Base-by-base conservation (phyloP, 345 rosid species). In the Salix purpurea region DNA sequence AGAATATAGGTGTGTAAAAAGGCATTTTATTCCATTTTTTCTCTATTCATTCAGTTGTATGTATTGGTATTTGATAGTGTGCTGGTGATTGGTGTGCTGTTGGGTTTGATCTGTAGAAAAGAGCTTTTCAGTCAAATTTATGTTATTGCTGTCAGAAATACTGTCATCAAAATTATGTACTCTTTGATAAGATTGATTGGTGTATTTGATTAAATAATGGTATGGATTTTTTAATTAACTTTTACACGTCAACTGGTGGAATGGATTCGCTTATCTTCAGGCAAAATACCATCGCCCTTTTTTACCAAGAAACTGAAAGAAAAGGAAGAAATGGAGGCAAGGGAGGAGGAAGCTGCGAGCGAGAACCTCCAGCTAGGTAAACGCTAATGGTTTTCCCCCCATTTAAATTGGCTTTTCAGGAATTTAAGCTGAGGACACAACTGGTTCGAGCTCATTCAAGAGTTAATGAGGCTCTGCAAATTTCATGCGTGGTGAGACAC, bases 51-150 rank as follows among this genome's bases (percentile, higher is more conserved):
- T 46, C 16, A 13, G 58, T 32, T 62, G 71, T 71, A 77, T 62
- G 70, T 46, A 48, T 69, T 42, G 37, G 30, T 65, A 14, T 12
- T 16, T 68, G 72, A 37, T 10, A 42, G 73, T 36, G 69, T 58
- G 60, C 12, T 60, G 72, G 58, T 23, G 65, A 68, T 68, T 78
- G 81, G 69, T 73, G 65, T 65, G 70, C 7, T 60, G 36, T 1
- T 21, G 40, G 74, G 34, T 48, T 1, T 73, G 39, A 24, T 73
- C 39, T 24, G 75, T 65, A 65, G 5, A 65, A 28, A 50, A 46
- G 32, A 65, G 13, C 16, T 24, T 21, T 72, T 26, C 52, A 10
- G 69, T 73, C 44, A 52, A 9, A 71, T 71, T 14, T 34, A 14
- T 65, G 34, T 70, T 70, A 1, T 6, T 46, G 62, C 4, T 70